Evolutionary conservation across 2,329 filamentous ascomycete genomes (phyloP).

Genomic region (Penicillium sp.): DNA sequence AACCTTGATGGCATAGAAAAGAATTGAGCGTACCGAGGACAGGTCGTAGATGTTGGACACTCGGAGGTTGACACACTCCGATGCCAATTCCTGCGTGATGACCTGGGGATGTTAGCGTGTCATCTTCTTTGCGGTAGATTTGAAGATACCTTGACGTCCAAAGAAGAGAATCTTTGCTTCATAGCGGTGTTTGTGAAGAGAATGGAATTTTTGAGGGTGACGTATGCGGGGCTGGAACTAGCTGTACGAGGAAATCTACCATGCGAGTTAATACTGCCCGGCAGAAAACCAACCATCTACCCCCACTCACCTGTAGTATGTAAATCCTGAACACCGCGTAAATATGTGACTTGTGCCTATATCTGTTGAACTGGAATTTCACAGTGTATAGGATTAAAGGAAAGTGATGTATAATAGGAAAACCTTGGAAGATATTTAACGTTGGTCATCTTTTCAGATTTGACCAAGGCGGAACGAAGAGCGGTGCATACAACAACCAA

Average conservation of each 20-base stretch:
- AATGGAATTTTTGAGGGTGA: conserved; percentile 30
- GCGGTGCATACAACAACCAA: neutral
- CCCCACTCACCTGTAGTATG: neutral
- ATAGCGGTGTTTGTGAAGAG: conserved; percentile 33
- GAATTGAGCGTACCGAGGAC: conserved; percentile 58
- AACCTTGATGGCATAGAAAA: neutral
- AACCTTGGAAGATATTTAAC: too few species aligned
- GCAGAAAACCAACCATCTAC: neutral
- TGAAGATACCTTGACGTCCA: conserved; percentile 53
- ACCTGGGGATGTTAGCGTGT: conserved; percentile 56
- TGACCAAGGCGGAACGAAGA: neutral
- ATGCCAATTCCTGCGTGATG: conserved; percentile 87
- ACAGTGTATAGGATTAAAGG: neutral
- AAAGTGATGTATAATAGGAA: neutral
- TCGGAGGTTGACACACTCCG: conserved; percentile 71
- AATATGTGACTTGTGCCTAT: neutral
- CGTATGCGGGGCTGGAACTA: conserved; percentile 36
- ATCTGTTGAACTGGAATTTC: neutral
- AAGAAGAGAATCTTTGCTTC: conserved; percentile 59
- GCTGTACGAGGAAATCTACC: neutral
- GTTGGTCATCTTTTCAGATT: neutral
- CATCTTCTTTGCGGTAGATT: neutral
- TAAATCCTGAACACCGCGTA: neutral
- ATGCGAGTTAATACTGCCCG: neutral
- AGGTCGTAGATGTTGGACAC: conserved; percentile 95